phyloP scores from a whole-genome alignment of 257 asterid species.

The Henckelia pumila region DNA sequence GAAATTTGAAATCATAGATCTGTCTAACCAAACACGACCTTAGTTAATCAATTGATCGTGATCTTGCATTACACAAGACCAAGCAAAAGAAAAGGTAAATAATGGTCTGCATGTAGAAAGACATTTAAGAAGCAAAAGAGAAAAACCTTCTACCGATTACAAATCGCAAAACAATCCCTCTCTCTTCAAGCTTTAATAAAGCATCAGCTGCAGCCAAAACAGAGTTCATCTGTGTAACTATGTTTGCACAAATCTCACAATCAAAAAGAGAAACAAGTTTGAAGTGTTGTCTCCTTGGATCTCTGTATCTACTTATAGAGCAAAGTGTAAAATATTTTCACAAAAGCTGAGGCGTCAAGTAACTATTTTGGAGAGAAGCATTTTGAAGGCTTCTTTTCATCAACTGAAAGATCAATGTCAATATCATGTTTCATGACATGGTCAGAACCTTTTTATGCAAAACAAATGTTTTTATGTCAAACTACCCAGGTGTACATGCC shows the following conservation, averaged over 20 bases:
- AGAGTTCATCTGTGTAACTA: slow-evolving; percentile 19
- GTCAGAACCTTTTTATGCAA: too few relatives aligned
- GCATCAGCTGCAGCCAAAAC: slow-evolving; percentile 53
- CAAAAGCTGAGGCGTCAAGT: too few relatives aligned
- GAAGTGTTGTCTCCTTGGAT: background rate
- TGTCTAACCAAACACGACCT: too few relatives aligned
- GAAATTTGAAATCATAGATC: too few relatives aligned
- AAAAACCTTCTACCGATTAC: slow-evolving; percentile 82
- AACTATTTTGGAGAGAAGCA: too few relatives aligned
- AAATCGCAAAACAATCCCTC: slow-evolving; percentile 70
- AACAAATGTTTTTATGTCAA: too few relatives aligned
- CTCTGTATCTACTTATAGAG: too few relatives aligned
- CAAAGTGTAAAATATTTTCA: too few relatives aligned
- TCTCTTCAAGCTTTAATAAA: slow-evolving; percentile 69
- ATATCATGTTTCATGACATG: too few relatives aligned
- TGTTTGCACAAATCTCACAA: background rate
- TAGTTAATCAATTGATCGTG: slow-evolving; percentile 20
- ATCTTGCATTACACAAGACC: slow-evolving; percentile 17
- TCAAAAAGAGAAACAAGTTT: slow-evolving; percentile 13
- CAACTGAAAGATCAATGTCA: too few relatives aligned
- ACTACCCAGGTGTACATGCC: too few relatives aligned
- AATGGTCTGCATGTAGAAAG: slow-evolving; percentile 16
- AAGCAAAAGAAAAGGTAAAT: slow-evolving; percentile 21
- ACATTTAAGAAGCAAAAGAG: slow-evolving; percentile 20
- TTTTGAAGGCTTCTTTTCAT: too few relatives aligned